phyloP scores from a whole-genome alignment of 768 basidiomycete genomes.

The Infundibulicybe gibba region DNA sequence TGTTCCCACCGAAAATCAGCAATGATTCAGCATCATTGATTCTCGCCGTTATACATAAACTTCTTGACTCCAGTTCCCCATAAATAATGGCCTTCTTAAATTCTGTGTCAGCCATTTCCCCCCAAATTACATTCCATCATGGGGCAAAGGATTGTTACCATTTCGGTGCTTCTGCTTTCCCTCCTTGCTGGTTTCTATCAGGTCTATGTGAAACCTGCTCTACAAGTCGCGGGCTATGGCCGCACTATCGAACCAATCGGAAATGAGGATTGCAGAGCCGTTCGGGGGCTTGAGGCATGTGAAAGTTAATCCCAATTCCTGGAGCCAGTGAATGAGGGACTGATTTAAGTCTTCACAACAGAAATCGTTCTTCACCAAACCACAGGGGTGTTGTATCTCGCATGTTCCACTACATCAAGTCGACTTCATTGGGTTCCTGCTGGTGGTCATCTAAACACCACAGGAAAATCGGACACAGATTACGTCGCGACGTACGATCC shows the following conservation, averaged over 20 bases:
- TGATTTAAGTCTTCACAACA: slow-evolving; percentile 16
- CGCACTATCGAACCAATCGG: background rate
- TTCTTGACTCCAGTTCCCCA: too few relatives aligned
- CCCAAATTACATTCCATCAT: too few relatives aligned
- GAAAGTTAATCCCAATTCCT: background rate
- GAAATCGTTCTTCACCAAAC: slow-evolving; percentile 59
- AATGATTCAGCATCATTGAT: too few relatives aligned
- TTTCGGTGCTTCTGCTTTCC: background rate
- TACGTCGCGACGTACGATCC: slow-evolving; percentile 62
- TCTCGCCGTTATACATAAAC: too few relatives aligned
- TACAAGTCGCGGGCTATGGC: background rate
- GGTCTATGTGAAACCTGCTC: background rate
- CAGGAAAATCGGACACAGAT: slow-evolving; percentile 39
- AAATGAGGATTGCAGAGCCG: background rate
- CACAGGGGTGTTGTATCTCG: slow-evolving; percentile 55
- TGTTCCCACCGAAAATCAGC: too few relatives aligned
- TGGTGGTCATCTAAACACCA: slow-evolving; percentile 27
- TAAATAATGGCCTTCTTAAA: too few relatives aligned
- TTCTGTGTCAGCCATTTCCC: too few relatives aligned
- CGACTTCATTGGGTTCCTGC: slow-evolving; percentile 54
- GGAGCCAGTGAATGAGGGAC: background rate
- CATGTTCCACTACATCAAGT: slow-evolving; percentile 51
- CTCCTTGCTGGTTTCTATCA: background rate
- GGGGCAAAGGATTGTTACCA: background rate
- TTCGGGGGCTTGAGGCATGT: background rate